Base-by-base conservation (phyloP, 2,329 filamentous ascomycete species). In the Arthrobotrys iridis region DNA sequence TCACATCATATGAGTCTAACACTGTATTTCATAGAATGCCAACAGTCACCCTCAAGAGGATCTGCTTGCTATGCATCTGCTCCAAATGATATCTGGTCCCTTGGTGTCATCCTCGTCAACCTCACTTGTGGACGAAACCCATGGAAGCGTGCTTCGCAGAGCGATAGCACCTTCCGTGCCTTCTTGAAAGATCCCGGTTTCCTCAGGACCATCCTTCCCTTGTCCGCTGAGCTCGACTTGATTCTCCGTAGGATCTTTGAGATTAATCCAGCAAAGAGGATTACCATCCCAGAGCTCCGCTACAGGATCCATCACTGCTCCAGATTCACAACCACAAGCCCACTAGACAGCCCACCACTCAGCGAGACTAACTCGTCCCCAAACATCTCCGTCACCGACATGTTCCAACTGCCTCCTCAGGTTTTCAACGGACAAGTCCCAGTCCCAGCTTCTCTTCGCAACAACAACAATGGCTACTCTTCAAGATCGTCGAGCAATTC, bases 21-120 rank as follows among this genome's bases (percentile, higher is more conserved):
- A 15, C 8, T 52, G 30, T 37, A 26, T 43, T 43, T 60, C 78
- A 64, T 83, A 97, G 95, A 99, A 88, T 99, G 95, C 82, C 89
- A 97, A 83, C 92, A 93, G 80, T 87, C 90, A 68, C 86, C 86
- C 83, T 90, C 85, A 80, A 89, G 87, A 87, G 88, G 86, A 83
- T 86, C 86, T 81, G 86, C 91, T 28, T 94, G 88, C 83, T 99
- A 99, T 83, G 90, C 90, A 78, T 97, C 93, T 78, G 93, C 92
- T 60, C 92, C 94, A 70, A 99, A 98, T 84, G 95, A 99, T 83
- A 89, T 98, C 79, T 99, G 95, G 95, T 94, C 92, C 80, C 87
- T 99, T n/a, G 95, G 95, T 79, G 94, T 99, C 62, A 97, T 99
- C 81, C 87, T 99, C 76, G 93, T 99, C 80, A 99, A 99, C 85